Evolutionary conservation across 768 basidiomycete genomes (phyloP), one percentile per base, ranked within the genome.

Genomic region (Sporobolomyces roseus): DNA sequence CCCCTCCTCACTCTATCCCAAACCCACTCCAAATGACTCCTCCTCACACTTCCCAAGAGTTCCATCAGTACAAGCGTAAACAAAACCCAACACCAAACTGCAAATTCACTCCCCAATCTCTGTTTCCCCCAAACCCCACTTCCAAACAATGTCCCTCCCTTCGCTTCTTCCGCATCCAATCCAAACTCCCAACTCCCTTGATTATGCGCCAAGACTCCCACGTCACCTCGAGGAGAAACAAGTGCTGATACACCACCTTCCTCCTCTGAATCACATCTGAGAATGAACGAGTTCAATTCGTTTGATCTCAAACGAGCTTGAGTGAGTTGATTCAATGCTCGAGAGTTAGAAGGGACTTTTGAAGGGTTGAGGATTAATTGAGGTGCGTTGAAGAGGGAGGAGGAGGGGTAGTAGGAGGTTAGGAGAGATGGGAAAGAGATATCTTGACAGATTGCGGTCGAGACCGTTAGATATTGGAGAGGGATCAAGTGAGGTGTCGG

Each of bases 301-400:
- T 71, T 65, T 33, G 70, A 64, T 46, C 70, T 65, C 13, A 36
- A 8, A 29, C 35, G 33, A 13, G 56, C 54, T 46, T 66, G 70
- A 12, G 30, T 29, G 23, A 59, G 14, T 17, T 63, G 55, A 21
- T 21, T 1, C 4, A 17, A 9, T 4, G 56, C 35, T 55, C 43
- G 30, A 8, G 56, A 51, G 1, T 35, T 23, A 13, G 35, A 17
- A 0, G 70, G 70, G 9, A 35, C 25, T 29, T 25, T 29, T 13
- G 70, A 66, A 16, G 70, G 70, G 70, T 63, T 66, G n/a, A 63
- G 45, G 51, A 71, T 51, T 25, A 66, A 56, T 8, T 56, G 61
- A 27, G 53, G 68, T 51, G 50, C 50, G 35, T 9, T 9, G 17
- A 17, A 41, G 38, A 41, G 45, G 21, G 45, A 46, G 12, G 12